phyloP scores from a whole-genome alignment of 768 basidiomycete genomes.

The Amanita thiersii region DNA sequence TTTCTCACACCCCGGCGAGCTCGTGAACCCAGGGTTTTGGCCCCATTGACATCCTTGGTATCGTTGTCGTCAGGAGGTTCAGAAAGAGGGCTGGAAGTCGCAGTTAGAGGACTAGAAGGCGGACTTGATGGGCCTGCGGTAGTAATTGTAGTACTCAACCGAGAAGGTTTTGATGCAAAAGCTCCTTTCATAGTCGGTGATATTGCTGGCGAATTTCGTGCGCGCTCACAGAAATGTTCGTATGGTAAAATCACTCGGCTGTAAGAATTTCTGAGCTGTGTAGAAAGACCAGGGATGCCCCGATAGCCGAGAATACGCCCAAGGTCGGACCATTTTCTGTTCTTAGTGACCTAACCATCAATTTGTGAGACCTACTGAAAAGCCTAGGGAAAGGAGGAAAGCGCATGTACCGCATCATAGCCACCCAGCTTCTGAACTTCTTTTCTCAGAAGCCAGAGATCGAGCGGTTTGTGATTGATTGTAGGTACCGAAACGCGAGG shows the following conservation, averaged over 20 bases:
- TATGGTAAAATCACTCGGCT: conserved; percentile 91
- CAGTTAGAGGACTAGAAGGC: conserved; percentile 70
- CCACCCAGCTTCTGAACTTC: conserved; percentile 89
- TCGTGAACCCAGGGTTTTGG: conserved; percentile 26
- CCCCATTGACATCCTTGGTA: conserved; percentile 42
- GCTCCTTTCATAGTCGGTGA: conserved; percentile 38
- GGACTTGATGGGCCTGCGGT: conserved; percentile 43
- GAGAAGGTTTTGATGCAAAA: conserved; percentile 35
- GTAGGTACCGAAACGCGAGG: conserved; percentile 86
- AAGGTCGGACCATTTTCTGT: conserved; percentile 84
- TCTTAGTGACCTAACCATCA: conserved; percentile 60
- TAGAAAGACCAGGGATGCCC: conserved; percentile 73
- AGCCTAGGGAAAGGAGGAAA: conserved; percentile 1
- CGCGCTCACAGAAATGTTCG: conserved; percentile 80
- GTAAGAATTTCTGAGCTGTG: conserved; percentile 87
- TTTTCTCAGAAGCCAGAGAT: conserved; percentile 89
- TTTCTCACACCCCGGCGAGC: conserved; percentile 47
- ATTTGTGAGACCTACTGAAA: conserved; percentile 14
- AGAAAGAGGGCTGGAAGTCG: conserved; percentile 69
- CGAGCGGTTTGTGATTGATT: conserved; percentile 87
- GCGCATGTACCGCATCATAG: conserved; percentile 65
- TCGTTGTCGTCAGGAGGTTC: conserved; percentile 78
- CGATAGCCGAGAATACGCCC: conserved; percentile 79
- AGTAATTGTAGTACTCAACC: conserved; percentile 26
- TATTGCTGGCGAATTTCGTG: conserved; percentile 52